Conservation (phyloP, 2,329 filamentous ascomycete species). For the Sphaerostilbella broomeana region DNA sequence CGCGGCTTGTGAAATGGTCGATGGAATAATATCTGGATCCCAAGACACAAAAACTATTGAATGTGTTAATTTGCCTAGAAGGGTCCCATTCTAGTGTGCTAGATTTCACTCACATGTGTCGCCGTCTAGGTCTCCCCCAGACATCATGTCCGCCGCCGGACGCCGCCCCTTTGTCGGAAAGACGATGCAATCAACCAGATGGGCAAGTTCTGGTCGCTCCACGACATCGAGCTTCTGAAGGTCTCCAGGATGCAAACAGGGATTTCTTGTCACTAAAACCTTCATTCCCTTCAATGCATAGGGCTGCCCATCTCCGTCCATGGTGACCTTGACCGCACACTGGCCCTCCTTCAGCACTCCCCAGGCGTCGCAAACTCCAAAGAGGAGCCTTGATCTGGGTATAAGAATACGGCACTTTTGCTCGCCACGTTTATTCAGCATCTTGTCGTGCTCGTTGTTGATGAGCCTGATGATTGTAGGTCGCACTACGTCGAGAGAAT, state of each 20-base stretch:
- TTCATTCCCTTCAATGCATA: slow-evolving; percentile 28
- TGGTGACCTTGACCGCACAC: slow-evolving; percentile 32
- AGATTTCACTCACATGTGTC: slow-evolving; percentile 29
- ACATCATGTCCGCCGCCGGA: slow-evolving; percentile 36
- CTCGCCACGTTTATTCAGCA: slow-evolving; percentile 28
- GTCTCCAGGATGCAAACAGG: slow-evolving; percentile 37
- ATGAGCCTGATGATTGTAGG: slow-evolving; percentile 23
- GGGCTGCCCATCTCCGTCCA: slow-evolving; percentile 28
- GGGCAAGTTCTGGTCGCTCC: slow-evolving; percentile 27
- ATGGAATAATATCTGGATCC: slow-evolving; percentile 34
- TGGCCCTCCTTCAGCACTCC: slow-evolving; percentile 31
- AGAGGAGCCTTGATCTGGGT: slow-evolving; percentile 31
- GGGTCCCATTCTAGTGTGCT: neutral
- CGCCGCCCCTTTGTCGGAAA: slow-evolving; percentile 31
- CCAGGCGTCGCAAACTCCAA: slow-evolving; percentile 32
- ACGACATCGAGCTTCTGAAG: slow-evolving; percentile 35
- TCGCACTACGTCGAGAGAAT: slow-evolving; percentile 28
- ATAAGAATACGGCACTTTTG: slow-evolving; percentile 32
- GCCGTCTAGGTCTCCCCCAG: slow-evolving; percentile 36
- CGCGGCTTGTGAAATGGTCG: slow-evolving; percentile 29
- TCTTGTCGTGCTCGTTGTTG: slow-evolving; percentile 26
- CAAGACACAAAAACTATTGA: slow-evolving; percentile 33
- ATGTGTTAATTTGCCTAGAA: neutral
- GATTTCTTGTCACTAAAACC: slow-evolving; percentile 35
- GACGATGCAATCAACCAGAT: slow-evolving; percentile 36